Conservation (phyloP, 805 yeast genomes). For the Saccharomyces eubayanus region DNA sequence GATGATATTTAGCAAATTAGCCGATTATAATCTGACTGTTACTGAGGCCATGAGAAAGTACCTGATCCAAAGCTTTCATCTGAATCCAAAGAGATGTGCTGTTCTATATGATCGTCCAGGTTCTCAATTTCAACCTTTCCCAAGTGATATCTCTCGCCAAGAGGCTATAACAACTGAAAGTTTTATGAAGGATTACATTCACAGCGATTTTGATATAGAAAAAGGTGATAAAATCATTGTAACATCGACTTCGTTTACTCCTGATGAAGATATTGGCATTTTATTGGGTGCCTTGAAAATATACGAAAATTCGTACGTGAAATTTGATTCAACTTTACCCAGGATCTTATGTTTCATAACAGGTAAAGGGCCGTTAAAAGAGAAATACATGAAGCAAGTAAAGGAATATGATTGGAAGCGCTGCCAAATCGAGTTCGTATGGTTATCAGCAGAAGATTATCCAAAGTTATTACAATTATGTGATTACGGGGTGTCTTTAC, state of each 20-base stretch:
- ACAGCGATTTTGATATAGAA: constrained; percentile 27
- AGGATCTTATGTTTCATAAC: constrained; percentile 71
- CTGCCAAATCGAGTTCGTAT: constrained; percentile 53
- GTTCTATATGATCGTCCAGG: constrained; percentile 87
- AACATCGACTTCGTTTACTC: constrained; percentile 89
- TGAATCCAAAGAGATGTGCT: constrained; percentile 40
- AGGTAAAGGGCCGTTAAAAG: constrained; percentile 85
- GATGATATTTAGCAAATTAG: constrained; percentile 47
- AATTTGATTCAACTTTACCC: constrained; percentile 31
- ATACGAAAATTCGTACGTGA: constrained; percentile 39
- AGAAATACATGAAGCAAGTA: constrained; percentile 42
- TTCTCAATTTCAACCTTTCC: constrained; percentile 49
- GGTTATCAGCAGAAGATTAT: constrained; percentile 76
- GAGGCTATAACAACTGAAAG: constrained; percentile 13
- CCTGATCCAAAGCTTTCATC: constrained; percentile 46
- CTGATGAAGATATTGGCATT: constrained; percentile 80
- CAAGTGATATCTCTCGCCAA: constrained; percentile 16
- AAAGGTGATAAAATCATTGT: constrained; percentile 56
- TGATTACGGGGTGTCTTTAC: constrained; percentile 84
- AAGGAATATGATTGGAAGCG: constrained; percentile 37
- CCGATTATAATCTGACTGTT: constrained; percentile 72
- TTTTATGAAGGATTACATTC: constrained; percentile 32
- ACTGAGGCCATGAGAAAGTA: constrained; percentile 63
- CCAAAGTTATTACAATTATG: constrained; percentile 68
- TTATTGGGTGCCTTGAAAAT: constrained; percentile 58